Evolutionary conservation across 108 stramenopile species (phyloP), one percentile per base, ranked within the genome.

Genomic region (Nannochloropsis gaditana): DNA sequence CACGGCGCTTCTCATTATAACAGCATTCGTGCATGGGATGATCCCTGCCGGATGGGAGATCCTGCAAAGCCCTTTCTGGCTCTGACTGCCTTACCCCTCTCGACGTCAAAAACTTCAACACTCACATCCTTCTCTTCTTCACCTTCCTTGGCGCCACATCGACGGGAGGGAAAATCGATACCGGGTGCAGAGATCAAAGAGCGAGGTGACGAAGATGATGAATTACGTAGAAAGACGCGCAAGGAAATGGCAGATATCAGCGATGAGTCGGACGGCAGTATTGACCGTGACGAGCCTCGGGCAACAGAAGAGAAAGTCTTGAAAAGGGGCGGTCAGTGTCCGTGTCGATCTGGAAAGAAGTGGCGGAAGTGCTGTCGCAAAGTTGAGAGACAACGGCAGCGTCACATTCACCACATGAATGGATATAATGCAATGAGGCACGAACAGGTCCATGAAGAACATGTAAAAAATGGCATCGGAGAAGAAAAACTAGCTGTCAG

Each of bases 281-380:
- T 31, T 31, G 31, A 31, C 31, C 31, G 31, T 31, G 31, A 31
- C 31, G 31, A 31, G 59, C 15, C 4, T 4, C 59, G 5, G 59
- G 59, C 59, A 73, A n/a, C 19, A 73, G 15, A 6, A 73, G 31
- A 31, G 31, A 31, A 31, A 31, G 31, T 31, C 31, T 31, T 8
- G 19, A 73, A 73, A 6, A n/a, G 15, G 6, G 59, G 59, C 2
- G 59, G 59, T 73, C 59, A 73, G n/a, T 73, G 59, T 73, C 59
- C 59, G 59, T 73, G 59, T 73, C 19, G 6, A n/a, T 73, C 59
- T 15, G 59, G 59, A 6, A 73, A 73, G 59, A 73, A 73, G 59
- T 73, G 59, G 59, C 59, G 59, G 5, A 73, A 73, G n/a, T 73
- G 59, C 59, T 73, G 59, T n/a, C 59, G 59, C 19, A 73, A 73